Conservation (phyloP, 2,329 filamentous ascomycete species). For the Xylaria sp. region DNA sequence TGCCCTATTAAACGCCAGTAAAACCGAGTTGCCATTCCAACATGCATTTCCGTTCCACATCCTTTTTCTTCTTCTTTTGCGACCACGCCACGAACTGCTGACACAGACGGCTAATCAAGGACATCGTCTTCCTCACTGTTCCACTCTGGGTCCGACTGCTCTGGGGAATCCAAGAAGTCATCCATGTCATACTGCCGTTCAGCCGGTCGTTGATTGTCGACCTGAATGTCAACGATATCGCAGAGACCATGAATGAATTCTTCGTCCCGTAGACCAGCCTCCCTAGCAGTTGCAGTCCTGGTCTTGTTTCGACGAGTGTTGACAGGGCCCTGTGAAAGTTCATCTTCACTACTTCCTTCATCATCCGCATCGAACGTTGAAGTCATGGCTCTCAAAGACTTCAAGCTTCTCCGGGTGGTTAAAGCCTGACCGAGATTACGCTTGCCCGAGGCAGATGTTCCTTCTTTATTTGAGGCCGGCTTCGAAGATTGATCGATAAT, state of each 20-base stretch:
- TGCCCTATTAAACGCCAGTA: conserved; percentile 21
- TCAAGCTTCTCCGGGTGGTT: conserved; percentile 40
- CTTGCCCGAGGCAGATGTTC: conserved; percentile 18
- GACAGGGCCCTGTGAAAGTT: conserved; percentile 41
- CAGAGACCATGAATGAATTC: conserved; percentile 73
- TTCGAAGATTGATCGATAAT: conserved; percentile 39
- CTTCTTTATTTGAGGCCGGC: conserved; percentile 36
- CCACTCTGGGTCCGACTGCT: conserved; percentile 67
- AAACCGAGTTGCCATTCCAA: conserved; percentile 5
- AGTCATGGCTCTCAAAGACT: conserved; percentile 35
- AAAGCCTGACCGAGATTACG: conserved; percentile 32
- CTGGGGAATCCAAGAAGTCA: conserved; percentile 72
- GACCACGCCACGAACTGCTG: neutral
- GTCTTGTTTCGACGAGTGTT: conserved; percentile 23
- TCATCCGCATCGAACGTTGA: conserved; percentile 48
- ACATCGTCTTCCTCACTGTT: conserved; percentile 55
- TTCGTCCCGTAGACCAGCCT: conserved; percentile 26
- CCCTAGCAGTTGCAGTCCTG: conserved; percentile 36
- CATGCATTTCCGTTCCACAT: conserved; percentile 2
- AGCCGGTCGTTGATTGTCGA: conserved; percentile 79
- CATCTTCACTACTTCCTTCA: conserved; percentile 50
- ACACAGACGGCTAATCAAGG: conserved; percentile 29
- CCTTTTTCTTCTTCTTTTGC: neutral
- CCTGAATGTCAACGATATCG: conserved; percentile 73
- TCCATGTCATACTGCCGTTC: conserved; percentile 76